phyloP scores from a whole-genome alignment of 1,284 basidiomycete genomes.

The Naganishia liquefaciens region DNA sequence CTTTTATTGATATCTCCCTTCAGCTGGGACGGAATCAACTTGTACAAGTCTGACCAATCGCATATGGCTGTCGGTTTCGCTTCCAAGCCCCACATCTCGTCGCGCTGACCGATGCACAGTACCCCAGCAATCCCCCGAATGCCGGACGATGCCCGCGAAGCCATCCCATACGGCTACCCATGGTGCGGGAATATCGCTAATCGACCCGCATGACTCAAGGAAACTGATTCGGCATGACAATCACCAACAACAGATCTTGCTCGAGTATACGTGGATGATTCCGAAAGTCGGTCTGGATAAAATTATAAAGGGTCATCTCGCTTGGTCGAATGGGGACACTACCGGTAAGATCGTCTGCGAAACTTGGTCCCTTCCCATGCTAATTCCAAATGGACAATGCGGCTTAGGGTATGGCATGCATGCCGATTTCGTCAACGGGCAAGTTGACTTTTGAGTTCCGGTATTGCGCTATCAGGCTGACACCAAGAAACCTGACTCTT shows the following conservation, averaged over 20 bases:
- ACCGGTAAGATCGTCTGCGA: constrained; percentile 35
- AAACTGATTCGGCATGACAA: background rate
- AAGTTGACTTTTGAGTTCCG: background rate
- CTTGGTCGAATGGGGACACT: constrained; percentile 50
- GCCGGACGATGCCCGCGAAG: constrained; percentile 30
- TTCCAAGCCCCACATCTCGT: background rate
- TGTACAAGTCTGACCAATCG: constrained; percentile 40
- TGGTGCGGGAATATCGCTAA: constrained; percentile 38
- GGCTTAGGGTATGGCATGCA: constrained; percentile 38
- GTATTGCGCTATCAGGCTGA: background rate
- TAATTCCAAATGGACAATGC: too few relatives aligned
- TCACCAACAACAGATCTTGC: constrained; percentile 7
- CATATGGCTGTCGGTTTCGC: constrained; percentile 37
- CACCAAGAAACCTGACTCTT: background rate
- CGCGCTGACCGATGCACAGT: background rate
- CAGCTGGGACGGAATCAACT: constrained; percentile 45
- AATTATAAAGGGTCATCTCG: constrained; percentile 37
- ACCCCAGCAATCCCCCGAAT: constrained; percentile 12
- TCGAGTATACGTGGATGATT: constrained; percentile 41
- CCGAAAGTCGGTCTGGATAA: constrained; percentile 21
- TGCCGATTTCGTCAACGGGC: constrained; percentile 40
- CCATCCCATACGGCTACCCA: constrained; percentile 45
- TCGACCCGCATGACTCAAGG: constrained; percentile 23
- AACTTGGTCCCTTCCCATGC: background rate
- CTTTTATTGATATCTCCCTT: too few relatives aligned